Percentiles rank a stretch among this genome's conserved stretches.
Evolutionary conservation across 352 stramenopile species (phyloP).

Genomic region (Phytophthora colocasiae): DNA sequence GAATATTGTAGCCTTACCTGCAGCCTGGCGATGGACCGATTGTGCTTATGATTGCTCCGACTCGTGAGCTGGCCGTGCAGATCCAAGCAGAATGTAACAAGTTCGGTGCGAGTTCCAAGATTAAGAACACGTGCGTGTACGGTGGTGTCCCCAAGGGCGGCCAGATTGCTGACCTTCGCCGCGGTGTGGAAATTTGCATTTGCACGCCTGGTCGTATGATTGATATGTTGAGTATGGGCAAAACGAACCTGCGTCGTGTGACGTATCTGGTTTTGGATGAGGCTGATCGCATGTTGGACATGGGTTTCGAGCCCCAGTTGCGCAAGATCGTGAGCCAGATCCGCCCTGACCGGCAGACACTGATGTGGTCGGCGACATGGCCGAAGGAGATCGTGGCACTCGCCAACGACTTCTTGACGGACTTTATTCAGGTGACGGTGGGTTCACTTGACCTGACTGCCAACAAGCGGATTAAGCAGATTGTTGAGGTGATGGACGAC

Average conservation of each 20-base stretch:
- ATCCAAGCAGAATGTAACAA: conserved; percentile 99
- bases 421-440: conserved; percentile 97
- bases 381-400: conserved; percentile 98
- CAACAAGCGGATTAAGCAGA: conserved; percentile 99
- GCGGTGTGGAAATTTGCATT: conserved; percentile 88
- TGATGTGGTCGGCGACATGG: conserved; percentile 99
- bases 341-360: conserved; percentile 97
- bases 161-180: conserved; percentile 89
- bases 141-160: conserved; percentile 97
- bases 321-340: conserved; percentile 98
- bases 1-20: conserved; percentile 74
- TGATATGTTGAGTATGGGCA: conserved; percentile 97
- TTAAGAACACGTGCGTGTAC: conserved; percentile 99
- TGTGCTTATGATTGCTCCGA: conserved; percentile 98
- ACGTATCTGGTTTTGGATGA: conserved; percentile 99
- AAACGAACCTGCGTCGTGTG: conserved; percentile 96
- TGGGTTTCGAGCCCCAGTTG: conserved; percentile 95
- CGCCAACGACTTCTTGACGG: conserved; percentile 97
- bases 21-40: conserved; percentile 99
- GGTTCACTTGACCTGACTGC: conserved; percentile 96
- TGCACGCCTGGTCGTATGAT: conserved; percentile 98
- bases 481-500: conserved; percentile 97
- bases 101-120: conserved; percentile 97
- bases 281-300: conserved; percentile 97
- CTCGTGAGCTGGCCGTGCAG: conserved; percentile 98